A percentile compares a stretch with the other conserved stretches of the same genome.
phyloP scores from a whole-genome alignment of 1,284 basidiomycete species.

The Trichosporon faecale region DNA sequence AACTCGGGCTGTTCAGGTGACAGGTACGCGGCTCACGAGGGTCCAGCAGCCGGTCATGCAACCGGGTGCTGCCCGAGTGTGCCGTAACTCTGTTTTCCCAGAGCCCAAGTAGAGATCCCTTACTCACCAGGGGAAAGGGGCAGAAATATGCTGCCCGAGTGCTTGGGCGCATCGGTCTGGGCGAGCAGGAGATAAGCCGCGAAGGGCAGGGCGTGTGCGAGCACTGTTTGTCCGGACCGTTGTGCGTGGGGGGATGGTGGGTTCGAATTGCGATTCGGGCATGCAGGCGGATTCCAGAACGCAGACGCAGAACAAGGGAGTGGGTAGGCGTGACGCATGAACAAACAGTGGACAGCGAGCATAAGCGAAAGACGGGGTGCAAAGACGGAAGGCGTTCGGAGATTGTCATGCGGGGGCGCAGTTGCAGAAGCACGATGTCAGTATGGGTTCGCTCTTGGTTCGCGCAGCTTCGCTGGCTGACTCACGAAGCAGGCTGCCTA shows the following conservation, averaged over 20 bases:
- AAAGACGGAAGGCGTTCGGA: background rate
- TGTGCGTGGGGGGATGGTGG: background rate
- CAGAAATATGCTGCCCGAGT: conserved; percentile 28
- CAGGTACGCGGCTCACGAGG: background rate
- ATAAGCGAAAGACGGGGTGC: background rate
- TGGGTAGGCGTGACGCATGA: background rate
- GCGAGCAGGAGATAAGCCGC: conserved; percentile 32
- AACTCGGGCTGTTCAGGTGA: background rate
- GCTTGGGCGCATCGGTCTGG: conserved; percentile 30
- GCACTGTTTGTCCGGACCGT: conserved; percentile 18
- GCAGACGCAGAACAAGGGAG: too few relatives aligned
- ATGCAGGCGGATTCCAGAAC: background rate
- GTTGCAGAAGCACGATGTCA: background rate
- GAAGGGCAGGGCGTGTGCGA: conserved; percentile 30
- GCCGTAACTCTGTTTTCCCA: background rate
- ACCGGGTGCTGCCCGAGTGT: background rate
- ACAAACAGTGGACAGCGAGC: background rate
- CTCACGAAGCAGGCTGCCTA: conserved; percentile 22
- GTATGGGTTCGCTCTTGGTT: background rate
- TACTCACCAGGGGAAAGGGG: conserved; percentile 32
- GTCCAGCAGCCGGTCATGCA: too few relatives aligned
- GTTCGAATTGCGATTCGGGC: background rate
- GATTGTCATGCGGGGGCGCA: conserved; percentile 1
- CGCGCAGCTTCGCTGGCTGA: background rate
- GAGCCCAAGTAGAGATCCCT: too few relatives aligned